Conservation (phyloP, 768 basidiomycete species). For the Mycena crocata region DNA sequence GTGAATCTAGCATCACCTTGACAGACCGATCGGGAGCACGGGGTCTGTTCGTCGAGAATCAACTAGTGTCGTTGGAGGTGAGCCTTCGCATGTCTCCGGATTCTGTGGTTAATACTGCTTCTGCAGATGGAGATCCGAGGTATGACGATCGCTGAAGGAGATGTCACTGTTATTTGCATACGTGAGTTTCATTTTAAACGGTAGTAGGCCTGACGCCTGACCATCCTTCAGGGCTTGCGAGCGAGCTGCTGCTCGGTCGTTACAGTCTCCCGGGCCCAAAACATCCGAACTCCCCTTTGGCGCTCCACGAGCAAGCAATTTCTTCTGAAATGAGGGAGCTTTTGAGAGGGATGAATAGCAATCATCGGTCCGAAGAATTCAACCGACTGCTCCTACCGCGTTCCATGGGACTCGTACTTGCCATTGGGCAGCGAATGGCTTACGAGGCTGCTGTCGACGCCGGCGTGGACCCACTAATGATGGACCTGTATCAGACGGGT, state of each 20-base stretch:
- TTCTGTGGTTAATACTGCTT: not conserved
- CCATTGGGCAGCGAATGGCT: slow-evolving; percentile 50
- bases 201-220: no score
- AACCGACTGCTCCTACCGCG: slow-evolving; percentile 36
- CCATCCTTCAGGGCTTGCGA: slow-evolving; percentile 30
- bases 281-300: slow-evolving; percentile 25
- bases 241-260: slow-evolving; percentile 30
- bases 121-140: slow-evolving; percentile 43
- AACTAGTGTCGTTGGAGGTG: slow-evolving; percentile 40
- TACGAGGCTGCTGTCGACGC: slow-evolving; percentile 48
- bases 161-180: slow-evolving; percentile 47
- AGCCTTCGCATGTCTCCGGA: not conserved
- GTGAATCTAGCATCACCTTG: slow-evolving; percentile 9
- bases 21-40: slow-evolving; percentile 49
- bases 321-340: slow-evolving; percentile 15
- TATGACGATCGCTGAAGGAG: slow-evolving; percentile 53
- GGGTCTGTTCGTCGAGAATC: slow-evolving; percentile 47
- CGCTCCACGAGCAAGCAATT: slow-evolving; percentile 29
- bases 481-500: slow-evolving; percentile 41
- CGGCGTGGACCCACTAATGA: slow-evolving; percentile 36
- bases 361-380: slow-evolving; percentile 25
- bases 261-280: slow-evolving; percentile 26
- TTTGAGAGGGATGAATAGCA: not conserved
- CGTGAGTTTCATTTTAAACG: slow-evolving; percentile 35
- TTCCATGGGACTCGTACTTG: slow-evolving; percentile 38